Percentiles rank a stretch among this genome's conserved stretches.
These are phyloP conservation scores for Apiospora hydei DNA, from an alignment of 2,329 filamentous ascomycete genomes.

Conservation along the genomic window DNA sequence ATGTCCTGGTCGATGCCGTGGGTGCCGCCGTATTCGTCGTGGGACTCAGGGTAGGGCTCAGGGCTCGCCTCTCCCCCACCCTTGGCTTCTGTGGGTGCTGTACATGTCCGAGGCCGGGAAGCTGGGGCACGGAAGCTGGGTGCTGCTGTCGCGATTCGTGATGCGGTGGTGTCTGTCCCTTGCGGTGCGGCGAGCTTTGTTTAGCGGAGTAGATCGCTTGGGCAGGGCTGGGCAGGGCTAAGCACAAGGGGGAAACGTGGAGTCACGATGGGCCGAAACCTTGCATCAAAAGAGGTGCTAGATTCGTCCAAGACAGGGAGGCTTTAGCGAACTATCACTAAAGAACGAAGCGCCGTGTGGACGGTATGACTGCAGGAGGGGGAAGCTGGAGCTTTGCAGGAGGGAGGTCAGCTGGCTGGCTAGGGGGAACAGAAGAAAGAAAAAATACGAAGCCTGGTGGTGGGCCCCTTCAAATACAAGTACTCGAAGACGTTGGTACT, in stretches of 20 bases:
- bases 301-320: not conserved
- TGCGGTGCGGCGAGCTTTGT: not conserved
- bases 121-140: not conserved
- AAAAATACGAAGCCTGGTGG: too few species aligned
- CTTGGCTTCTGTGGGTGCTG: not conserved
- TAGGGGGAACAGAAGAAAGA: not conserved
- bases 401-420: not conserved
- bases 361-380: slow-evolving; percentile 16
- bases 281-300: not conserved
- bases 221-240: not conserved
- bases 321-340: not conserved
- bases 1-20: not conserved
- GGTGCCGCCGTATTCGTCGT: not conserved
- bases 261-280: not conserved
- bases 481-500: not conserved
- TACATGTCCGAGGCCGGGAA: not conserved
- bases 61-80: not conserved
- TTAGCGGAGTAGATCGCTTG: not conserved
- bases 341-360: not conserved
- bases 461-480: not conserved
- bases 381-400: not conserved
- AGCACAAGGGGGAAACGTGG: not conserved
- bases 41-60: not conserved
- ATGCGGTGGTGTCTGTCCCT: not conserved
- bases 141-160: not conserved